These are phyloP conservation scores for Tulasnella sp. DNA, from an alignment of 768 basidiomycete genomes.

Conservation along the genomic window DNA sequence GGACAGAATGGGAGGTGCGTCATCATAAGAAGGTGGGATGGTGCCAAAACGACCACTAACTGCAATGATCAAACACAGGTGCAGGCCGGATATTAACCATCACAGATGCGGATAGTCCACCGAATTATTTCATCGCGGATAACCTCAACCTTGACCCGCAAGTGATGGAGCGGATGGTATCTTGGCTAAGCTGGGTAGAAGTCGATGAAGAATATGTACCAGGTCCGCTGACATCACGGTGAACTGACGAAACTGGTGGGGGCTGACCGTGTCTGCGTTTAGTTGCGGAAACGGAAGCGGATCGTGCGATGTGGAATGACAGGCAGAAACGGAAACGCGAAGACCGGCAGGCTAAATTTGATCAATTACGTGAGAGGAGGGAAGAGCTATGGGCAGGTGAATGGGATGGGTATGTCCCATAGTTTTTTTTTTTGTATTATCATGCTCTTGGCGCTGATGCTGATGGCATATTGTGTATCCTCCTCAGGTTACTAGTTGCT, in stretches of 20 bases:
- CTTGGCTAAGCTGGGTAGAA: constrained; percentile 84
- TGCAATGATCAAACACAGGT: constrained; percentile 34
- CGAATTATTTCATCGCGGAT: constrained; percentile 72
- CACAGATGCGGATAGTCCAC: constrained; percentile 84
- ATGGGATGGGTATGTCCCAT: constrained; percentile 65
- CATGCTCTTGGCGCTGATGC: no score
- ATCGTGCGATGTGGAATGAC: constrained; percentile 50
- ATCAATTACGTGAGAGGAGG: constrained; percentile 49
- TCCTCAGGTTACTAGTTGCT: constrained; percentile 58
- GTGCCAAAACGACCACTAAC: background rate
- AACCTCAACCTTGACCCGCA: constrained; percentile 77
- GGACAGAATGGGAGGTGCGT: constrained; percentile 73
- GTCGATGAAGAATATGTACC: constrained; percentile 67
- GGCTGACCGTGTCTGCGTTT: no score
- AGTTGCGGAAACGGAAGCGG: constrained; percentile 38
- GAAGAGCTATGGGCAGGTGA: constrained; percentile 78
- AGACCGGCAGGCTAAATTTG: constrained; percentile 65
- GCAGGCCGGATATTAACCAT: constrained; percentile 73
- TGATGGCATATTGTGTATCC: background rate
- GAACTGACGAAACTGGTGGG: no score
- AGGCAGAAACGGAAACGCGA: constrained; percentile 58
- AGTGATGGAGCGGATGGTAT: constrained; percentile 41
- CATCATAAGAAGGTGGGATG: background rate
- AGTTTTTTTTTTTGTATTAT: background rate
- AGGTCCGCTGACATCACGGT: constrained; percentile 36